Base-by-base conservation (phyloP, 106 monocot genomes). In the Acorus gramineus region DNA sequence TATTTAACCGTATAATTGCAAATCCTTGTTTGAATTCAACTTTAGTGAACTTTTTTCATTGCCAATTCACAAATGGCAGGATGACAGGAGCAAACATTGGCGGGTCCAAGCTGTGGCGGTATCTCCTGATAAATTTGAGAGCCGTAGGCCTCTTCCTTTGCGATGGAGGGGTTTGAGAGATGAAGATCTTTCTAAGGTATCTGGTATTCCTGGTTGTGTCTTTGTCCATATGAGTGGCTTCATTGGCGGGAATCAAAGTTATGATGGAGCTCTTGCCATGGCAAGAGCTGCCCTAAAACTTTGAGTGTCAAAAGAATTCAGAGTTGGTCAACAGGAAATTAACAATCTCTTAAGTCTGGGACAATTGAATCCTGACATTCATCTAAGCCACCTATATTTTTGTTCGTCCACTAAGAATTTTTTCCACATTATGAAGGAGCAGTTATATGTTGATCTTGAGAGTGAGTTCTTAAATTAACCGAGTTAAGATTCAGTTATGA, bases 181-280 rank as follows among this genome's bases (percentile, higher is more conserved):
- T 70, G 88, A 92, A 52, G 91, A 85, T 3, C 85, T 98, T 8
- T 92, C 91, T 3, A 74, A 65, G 47, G 71, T 81, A 63, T 74
- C 82, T 11, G 81, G 88, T 51, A 98, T 98, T 65, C 77, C 88
- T 44, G 88, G 85, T 42, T 92, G 88, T 13, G 75, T 98, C 9
- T 98, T 98, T 69, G 91, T 98, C 48, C 96, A 98, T 71, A 92
- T 98, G 83, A 88, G 91, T 49, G 96, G 96, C 47, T 98, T 98
- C 65, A 98, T 98, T 56, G 88, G 96, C 4, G 96, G 96, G 50
- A 98, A 92, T 69, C 79, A 72, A 52, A 92, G 81, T 47, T 88
- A 78, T 51, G 88, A 98, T 44, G 96, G 96, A 44, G 85, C 85
- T 47, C 59, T 88, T 59, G 78, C 81, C 3, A 98, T 98, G 91